A percentile compares a stretch with the other conserved stretches of the same genome.
Evolutionary conservation across 2,329 filamentous ascomycete genomes (phyloP).

Genomic region (Trichoderma aggressivum): DNA sequence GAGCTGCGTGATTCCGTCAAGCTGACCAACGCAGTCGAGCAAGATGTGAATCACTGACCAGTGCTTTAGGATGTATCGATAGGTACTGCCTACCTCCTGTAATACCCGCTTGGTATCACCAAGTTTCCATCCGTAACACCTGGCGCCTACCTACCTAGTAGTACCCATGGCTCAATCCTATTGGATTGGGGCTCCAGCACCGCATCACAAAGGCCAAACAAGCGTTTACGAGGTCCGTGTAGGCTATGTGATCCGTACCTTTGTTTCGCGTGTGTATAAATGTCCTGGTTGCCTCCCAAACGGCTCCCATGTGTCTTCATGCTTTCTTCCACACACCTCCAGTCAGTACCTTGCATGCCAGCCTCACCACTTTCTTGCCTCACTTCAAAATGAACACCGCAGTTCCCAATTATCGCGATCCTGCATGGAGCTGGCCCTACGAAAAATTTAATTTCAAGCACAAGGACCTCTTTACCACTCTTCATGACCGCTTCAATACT

Average conservation of each 20-base stretch:
- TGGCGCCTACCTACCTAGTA: background rate
- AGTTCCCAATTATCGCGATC: background rate
- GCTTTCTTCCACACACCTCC: background rate
- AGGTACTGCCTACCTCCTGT: background rate
- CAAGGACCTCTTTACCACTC: background rate
- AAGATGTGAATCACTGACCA: background rate
- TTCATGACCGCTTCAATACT: background rate
- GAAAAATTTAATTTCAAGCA: background rate
- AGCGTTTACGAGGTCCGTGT: background rate
- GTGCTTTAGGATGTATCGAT: background rate
- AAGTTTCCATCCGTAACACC: background rate
- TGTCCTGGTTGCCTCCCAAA: background rate
- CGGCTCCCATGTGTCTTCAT: background rate
- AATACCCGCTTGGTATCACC: background rate
- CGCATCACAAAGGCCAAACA: background rate
- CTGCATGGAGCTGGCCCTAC: background rate
- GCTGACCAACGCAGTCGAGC: background rate
- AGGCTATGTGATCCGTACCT: too few species aligned
- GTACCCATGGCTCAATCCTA: too few species aligned
- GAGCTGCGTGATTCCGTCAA: background rate
- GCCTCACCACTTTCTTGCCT: background rate
- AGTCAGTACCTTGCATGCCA: background rate
- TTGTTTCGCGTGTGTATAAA: background rate
- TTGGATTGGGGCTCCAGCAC: background rate
- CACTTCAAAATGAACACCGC: background rate